Base-by-base conservation (phyloP, 129 eudicot species). In the Cynara cardunculus region DNA sequence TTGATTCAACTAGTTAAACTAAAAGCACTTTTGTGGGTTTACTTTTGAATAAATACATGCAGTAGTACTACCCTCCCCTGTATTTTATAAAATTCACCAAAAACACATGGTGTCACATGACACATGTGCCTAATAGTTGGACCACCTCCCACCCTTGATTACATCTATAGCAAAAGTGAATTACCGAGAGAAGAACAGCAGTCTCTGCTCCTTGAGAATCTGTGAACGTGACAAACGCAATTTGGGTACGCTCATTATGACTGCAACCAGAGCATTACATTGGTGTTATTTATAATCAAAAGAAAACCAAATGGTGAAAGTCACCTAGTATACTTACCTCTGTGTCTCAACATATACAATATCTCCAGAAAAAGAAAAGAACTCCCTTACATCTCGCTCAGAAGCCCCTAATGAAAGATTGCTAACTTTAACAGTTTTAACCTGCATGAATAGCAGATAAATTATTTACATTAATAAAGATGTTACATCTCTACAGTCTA, bases 361-460 rank as follows among this genome's bases (percentile, higher is more conserved):
- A 73, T 92, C 97, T 59, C 99, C 98, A 75, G 99, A 96, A 67
- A 96, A 96, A 31, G 99, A 96, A 78, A 96, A 96, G 89, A 96
- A 96, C 87, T 96, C 99, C 86, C 87, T 84, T 78, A 96, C 81
- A 67, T 96, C 99, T 72, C 89, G 90, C 80, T 90, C 90, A 12
- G 97, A 81, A 31, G 99, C 99, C 62, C 93, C 94, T 19, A 90
- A 81, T 10, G 99, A 96, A 35, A 96, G 87, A 85, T 96, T 92
- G 95, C 95, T 92, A 82, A 96, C 99, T 86, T 91, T 90, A 11
- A 92, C 97, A 12, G 97, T 90, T 80, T 31, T 90, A 34, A 82
- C 84, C 99, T 96, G 85, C 59, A 84, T 25, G 44, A 78, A 67
- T 26, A 13, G 69, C 74, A 8, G 2, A 34, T 31, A 49, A 59